These are phyloP conservation scores for Corymbia maculata DNA, from an alignment of 345 rosid genomes.

Conservation along the genomic window DNA sequence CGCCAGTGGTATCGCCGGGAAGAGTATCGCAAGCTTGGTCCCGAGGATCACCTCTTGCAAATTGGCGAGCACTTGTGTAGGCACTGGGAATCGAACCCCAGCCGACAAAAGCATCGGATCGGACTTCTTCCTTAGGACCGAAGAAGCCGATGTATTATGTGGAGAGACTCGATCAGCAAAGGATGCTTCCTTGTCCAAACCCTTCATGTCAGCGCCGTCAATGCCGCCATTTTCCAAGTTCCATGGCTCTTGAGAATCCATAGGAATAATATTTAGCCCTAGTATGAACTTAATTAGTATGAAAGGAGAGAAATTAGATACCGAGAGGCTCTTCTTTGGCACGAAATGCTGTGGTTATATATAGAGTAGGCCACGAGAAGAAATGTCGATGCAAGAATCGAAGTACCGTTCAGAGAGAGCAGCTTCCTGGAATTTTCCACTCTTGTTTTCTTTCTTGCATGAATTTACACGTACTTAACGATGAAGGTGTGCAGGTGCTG, in stretches of 20 bases:
- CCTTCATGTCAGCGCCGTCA: background rate
- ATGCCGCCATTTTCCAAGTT: constrained; percentile 18
- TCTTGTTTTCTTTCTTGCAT: constrained; percentile 20
- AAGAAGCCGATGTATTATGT: constrained; percentile 6
- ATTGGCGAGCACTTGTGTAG: constrained; percentile 16
- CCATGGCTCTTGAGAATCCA: constrained; percentile 9
- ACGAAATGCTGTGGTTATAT: background rate
- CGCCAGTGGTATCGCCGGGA: constrained; percentile 38
- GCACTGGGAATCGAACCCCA: constrained; percentile 5
- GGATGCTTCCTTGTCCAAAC: background rate
- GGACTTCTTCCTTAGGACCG: constrained; percentile 27
- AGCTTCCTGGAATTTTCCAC: constrained; percentile 51
- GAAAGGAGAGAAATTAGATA: background rate
- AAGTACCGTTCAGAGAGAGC: background rate
- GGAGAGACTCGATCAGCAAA: background rate
- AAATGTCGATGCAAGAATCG: background rate
- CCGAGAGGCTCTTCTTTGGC: background rate
- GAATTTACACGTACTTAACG: constrained; percentile 18
- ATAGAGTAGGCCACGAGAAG: background rate
- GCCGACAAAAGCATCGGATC: constrained; percentile 23
- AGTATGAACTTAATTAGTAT: background rate
- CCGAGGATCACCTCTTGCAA: constrained; percentile 37
- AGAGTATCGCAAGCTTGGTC: constrained; percentile 35
- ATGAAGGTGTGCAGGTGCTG: background rate
- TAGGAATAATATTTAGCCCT: background rate